phyloP scores from a whole-genome alignment of 192 early-diverging fungal genomes.

The Backusella circina region DNA sequence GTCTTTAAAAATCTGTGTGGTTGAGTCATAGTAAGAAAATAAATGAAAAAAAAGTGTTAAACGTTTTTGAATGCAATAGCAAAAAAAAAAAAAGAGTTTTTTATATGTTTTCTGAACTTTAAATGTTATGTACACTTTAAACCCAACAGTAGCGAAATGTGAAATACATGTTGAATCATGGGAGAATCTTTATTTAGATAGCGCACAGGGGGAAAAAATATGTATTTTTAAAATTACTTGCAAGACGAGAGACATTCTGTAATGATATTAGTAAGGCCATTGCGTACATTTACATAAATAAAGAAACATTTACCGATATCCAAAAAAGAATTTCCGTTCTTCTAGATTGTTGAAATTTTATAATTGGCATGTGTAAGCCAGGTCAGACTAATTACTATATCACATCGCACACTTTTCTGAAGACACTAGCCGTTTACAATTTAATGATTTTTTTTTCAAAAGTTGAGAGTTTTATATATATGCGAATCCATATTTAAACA shows the following conservation, averaged over 20 bases:
- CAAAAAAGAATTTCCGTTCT: too few relatives aligned
- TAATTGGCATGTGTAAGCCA: too few relatives aligned
- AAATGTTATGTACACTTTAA: neutral
- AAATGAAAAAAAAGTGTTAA: neutral
- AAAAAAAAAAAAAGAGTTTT: neutral
- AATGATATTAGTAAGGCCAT: neutral
- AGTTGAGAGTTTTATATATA: too few relatives aligned
- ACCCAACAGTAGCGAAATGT: neutral
- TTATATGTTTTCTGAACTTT: neutral
- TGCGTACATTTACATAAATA: neutral
- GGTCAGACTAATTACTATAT: too few relatives aligned
- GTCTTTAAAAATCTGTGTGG: neutral
- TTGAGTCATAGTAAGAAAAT: neutral
- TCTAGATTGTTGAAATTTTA: too few relatives aligned
- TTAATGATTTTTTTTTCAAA: too few relatives aligned
- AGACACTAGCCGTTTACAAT: too few relatives aligned
- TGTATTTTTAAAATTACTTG: neutral
- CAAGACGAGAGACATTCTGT: neutral
- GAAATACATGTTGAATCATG: neutral
- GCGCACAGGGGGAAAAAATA: neutral
- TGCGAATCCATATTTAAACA: too few relatives aligned
- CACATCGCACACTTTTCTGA: too few relatives aligned
- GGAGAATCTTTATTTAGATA: neutral
- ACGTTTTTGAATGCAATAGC: neutral
- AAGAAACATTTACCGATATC: neutral